phyloP scores from a whole-genome alignment of 2,329 filamentous ascomycete species.

The Aspergillus caelatus region DNA sequence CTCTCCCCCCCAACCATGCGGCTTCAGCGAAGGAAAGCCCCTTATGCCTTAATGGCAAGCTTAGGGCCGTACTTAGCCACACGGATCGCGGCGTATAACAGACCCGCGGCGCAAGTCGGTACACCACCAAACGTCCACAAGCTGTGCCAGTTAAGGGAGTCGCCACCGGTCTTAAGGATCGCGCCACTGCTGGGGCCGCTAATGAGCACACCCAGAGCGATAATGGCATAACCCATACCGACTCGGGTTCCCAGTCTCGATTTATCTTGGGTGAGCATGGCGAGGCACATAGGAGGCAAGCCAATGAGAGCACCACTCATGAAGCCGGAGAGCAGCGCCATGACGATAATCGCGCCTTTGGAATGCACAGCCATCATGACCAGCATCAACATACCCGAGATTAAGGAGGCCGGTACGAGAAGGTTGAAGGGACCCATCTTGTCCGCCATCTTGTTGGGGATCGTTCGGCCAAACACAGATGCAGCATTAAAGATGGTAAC shows the following conservation, averaged over 20 bases:
- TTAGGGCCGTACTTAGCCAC: background rate
- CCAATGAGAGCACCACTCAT: constrained; percentile 43
- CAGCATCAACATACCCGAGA: constrained; percentile 36
- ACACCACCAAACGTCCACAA: constrained; percentile 16
- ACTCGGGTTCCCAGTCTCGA: constrained; percentile 40
- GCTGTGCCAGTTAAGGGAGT: constrained; percentile 1
- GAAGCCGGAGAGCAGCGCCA: constrained; percentile 40
- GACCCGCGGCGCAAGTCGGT: constrained; percentile 2
- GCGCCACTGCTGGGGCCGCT: constrained; percentile 35
- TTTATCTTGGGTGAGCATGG: constrained; percentile 38
- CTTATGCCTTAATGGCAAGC: background rate
- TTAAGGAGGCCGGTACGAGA: constrained; percentile 26
- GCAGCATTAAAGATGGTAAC: constrained; percentile 63
- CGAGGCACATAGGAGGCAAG: constrained; percentile 39
- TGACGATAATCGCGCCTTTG: constrained; percentile 34
- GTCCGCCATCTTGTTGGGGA: constrained; percentile 55
- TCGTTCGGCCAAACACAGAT: constrained; percentile 53
- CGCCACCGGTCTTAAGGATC: constrained; percentile 21
- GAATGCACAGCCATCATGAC: constrained; percentile 36
- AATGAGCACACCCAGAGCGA: constrained; percentile 28
- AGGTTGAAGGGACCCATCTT: constrained; percentile 54
- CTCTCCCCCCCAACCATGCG: background rate
- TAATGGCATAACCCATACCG: constrained; percentile 35
- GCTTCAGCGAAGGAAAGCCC: background rate
- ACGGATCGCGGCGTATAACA: background rate